Evolutionary conservation across 306 rosid species (phyloP), one percentile per base, ranked within the genome.

Genomic region (Quercus wislizeni): DNA sequence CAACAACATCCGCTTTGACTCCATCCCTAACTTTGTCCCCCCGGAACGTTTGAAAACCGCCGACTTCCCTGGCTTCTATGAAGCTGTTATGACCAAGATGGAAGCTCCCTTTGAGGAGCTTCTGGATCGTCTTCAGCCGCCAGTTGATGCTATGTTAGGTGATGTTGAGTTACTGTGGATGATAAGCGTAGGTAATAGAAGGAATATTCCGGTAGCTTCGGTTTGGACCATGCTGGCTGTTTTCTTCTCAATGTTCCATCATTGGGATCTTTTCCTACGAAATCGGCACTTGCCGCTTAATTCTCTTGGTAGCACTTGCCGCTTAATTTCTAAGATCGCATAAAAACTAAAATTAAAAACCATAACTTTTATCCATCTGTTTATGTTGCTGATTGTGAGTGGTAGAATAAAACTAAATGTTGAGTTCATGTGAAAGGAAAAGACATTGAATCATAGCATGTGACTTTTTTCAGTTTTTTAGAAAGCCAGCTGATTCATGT

Each of bases 11-110:
- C 13, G 10, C 28, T 78, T 78, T 49, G 19, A 38, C 18, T 55
- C 83, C 18, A 74, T 83, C 0, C 86, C 83, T 15, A 78, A 74
- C 38, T 73, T 83, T 8, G 57, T 83, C 25, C 85, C 79, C 2
- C 69, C 79, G 2, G 80, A 83, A 67, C 55, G 75, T 9, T 46
- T 57, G 12, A 71, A 74, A 21, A 64, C 68, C 4, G 8, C 27
- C 3, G 62, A 78, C 83, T 69, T 46, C 43, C 55, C 73, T 18
- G 61, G 57, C 21, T 78, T 78, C 67, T 67, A 20, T 73, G 71
- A 74, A 15, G 74, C 77, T 7, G 73, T 31, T 13, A 74, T 74
- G 79, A 78, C 77, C 2, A 74, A 78, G 64, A 78, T 78, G 83
- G 73, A 59, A 78, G 73, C 76, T 31, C 82, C 79, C 20, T 74